phyloP scores from a whole-genome alignment of 2,329 filamentous ascomycete species.

The Epichloe hybrida region DNA sequence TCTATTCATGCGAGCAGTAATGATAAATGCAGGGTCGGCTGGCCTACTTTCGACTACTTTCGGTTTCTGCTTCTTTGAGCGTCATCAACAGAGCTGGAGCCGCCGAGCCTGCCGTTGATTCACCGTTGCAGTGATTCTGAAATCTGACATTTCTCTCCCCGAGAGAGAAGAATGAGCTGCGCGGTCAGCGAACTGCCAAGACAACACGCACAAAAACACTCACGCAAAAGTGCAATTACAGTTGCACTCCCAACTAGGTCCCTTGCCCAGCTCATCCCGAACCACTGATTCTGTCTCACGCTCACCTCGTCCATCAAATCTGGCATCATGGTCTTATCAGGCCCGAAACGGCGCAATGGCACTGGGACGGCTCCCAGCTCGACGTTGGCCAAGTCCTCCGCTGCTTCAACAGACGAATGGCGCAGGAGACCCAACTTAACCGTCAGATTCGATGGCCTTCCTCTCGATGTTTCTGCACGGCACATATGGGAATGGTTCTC shows the following conservation, averaged over 20 bases:
- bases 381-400: neutral
- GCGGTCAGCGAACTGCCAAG: neutral
- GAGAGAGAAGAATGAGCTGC: neutral
- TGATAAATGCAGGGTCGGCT: neutral
- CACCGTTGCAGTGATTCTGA: too few species aligned
- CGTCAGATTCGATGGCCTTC: slow-evolving; percentile 21
- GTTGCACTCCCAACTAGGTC: neutral
- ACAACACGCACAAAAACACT: too few species aligned
- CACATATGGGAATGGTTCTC: slow-evolving; percentile 40
- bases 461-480: slow-evolving; percentile 21
- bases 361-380: neutral
- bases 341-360: neutral
- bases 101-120: neutral
- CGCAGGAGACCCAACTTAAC: slow-evolving; percentile 19
- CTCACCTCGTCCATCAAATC: neutral
- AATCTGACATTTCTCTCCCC: neutral
- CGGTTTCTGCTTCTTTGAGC: neutral
- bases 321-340: neutral
- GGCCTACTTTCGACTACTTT: neutral
- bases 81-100: neutral
- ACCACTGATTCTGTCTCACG: neutral
- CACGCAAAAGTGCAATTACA: too few species aligned
- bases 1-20: neutral
- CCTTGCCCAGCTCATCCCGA: neutral
- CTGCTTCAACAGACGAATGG: slow-evolving; percentile 13